Conservation (phyloP, 139 green algal genomes). For the Limnomonas spitsbergensis region DNA sequence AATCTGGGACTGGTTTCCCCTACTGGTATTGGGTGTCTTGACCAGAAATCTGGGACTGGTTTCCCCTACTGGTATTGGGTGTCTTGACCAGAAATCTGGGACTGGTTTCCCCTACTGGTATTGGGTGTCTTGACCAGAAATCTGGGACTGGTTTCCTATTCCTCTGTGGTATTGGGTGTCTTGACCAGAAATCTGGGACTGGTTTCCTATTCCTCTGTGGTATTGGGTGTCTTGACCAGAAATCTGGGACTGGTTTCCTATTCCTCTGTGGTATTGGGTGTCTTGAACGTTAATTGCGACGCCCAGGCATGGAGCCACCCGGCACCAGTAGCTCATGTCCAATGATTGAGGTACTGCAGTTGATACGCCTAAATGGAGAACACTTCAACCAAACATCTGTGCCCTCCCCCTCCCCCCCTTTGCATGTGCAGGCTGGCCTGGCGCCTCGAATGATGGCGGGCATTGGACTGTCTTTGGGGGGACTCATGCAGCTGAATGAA, state of each 20-base stretch:
- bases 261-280: background rate
- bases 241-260: too few relatives aligned
- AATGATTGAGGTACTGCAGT: background rate
- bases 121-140: too few relatives aligned
- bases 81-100: too few relatives aligned
- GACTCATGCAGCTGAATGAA: constrained; percentile 48
- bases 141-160: too few relatives aligned
- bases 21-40: too few relatives aligned
- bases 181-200: too few relatives aligned
- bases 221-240: background rate
- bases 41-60: too few relatives aligned
- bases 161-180: too few relatives aligned
- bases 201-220: too few relatives aligned
- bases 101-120: too few relatives aligned
- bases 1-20: too few relatives aligned
- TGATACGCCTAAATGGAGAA: background rate
- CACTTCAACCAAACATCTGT: background rate
- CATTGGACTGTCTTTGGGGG: constrained; percentile 53
- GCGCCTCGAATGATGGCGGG: constrained; percentile 50
- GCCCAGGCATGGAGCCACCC: background rate
- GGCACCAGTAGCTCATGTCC: background rate
- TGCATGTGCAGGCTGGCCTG: constrained; percentile 23
- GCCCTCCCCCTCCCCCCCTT: background rate
- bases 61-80: too few relatives aligned
- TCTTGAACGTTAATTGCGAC: background rate